Evolutionary conservation across 164 flowering plant genomes (phyloP).

Genomic region (Echeveria elegans): DNA sequence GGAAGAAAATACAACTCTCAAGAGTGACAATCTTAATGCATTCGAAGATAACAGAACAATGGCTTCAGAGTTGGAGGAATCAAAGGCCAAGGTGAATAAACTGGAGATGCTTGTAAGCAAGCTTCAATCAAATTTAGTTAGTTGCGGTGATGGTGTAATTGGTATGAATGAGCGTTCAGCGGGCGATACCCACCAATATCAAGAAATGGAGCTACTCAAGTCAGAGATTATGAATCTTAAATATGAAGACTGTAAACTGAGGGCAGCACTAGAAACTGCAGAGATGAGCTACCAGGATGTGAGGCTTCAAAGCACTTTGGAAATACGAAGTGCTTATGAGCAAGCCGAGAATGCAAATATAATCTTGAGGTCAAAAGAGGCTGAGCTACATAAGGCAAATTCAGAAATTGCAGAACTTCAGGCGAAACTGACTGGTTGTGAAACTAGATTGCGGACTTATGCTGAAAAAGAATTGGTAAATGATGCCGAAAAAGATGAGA

Average conservation of each 20-base stretch:
- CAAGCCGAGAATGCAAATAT: conserved; percentile 19
- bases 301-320: conserved; percentile 31
- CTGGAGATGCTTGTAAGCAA: conserved; percentile 26
- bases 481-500: conserved; percentile 13
- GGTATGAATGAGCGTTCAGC: background rate
- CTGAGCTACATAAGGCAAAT: conserved; percentile 19
- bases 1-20: conserved; percentile 18
- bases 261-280: conserved; percentile 29
- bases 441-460: conserved; percentile 21
- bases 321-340: conserved; percentile 35
- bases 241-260: conserved; percentile 21
- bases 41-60: conserved; percentile 17
- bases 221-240: conserved; percentile 20
- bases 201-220: conserved; percentile 16
- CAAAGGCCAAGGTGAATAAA: conserved; percentile 18
- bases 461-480: too few species aligned
- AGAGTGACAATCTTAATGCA: conserved; percentile 17
- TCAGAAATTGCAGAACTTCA: conserved; percentile 20
- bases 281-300: conserved; percentile 38
- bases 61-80: conserved; percentile 26
- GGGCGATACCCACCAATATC: background rate
- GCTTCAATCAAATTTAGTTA: conserved; percentile 20
- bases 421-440: conserved; percentile 19
- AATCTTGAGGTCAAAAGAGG: conserved; percentile 22
- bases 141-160: background rate